Base-by-base conservation (phyloP, 1,284 basidiomycete species). In the Marasmius oreades region DNA sequence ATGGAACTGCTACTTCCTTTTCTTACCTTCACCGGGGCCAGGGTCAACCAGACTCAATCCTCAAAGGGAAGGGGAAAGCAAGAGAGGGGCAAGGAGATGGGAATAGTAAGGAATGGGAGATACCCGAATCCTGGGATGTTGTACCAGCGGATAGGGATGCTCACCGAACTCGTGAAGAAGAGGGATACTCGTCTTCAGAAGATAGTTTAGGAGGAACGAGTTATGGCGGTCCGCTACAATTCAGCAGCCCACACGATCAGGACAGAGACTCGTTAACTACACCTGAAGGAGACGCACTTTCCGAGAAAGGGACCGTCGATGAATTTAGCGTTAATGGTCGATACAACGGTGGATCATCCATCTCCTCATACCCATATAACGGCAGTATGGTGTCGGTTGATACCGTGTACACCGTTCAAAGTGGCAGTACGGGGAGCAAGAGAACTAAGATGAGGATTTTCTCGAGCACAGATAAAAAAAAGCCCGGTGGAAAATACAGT, bases 61-160 rank as follows among this genome's bases (percentile, higher is more conserved):
- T 23, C n/a, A 50, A 50, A 31, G 47, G 28, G 23, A 50, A 50
- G n/a, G 47, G 47, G 23, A 50, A 50, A 31, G 24, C 14, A 20
- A 18, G 10, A 33, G 47, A 26, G 31, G 47, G 31, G 14, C 44
- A 20, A 20, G 44, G 44, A 36, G 55, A 47, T 20, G 52, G 69
- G 59, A 51, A 56, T n/a, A 42, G 20, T n/a, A 11, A 42, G 39
- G 60, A 70, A 4, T 59, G 59, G 59, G 37, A 42, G 18, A 44
- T 55, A 14, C 70, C 70, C 2, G 70, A 72, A 53, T 73, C 70
- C 12, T 73, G 71, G 71, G 70, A 58, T 31, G 68, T 73, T 22
- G 63, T 71, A 56, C 63, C 37, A 3, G 45, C 44, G 16, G 66
- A 68, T 22, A 51, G 56, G 1, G 59, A 52, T 31, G 63, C 39